Evolutionary conservation across 176 grass and related monocot species (phyloP).

Genomic region (Saccharum officinarum): DNA sequence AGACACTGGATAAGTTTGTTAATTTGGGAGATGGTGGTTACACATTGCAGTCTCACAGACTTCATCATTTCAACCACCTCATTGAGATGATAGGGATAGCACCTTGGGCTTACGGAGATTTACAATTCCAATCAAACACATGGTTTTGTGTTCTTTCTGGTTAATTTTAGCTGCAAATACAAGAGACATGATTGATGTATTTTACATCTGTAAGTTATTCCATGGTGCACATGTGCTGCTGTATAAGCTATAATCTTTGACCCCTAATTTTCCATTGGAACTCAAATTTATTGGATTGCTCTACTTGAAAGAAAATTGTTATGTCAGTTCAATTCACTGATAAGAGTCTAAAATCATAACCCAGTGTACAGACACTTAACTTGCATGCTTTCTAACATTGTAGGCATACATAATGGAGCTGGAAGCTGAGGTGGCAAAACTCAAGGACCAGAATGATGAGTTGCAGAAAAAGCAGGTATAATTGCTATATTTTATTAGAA

Average conservation of each 20-base stretch:
- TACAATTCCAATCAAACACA: background rate
- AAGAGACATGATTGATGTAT: background rate
- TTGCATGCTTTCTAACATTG: background rate
- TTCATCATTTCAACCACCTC: background rate
- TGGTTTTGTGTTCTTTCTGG: background rate
- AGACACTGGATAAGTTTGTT: conserved; percentile 3
- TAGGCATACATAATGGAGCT: conserved; percentile 91
- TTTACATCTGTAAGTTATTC: conserved; percentile 10
- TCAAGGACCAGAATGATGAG: conserved; percentile 72
- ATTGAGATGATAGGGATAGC: conserved; percentile 1
- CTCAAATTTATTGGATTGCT: background rate
- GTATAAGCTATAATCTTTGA: background rate
- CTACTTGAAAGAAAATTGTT: background rate
- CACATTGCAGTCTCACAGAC: background rate
- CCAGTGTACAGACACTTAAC: background rate
- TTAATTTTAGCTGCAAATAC: background rate
- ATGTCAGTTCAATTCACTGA: background rate
- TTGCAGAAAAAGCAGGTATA: conserved; percentile 89
- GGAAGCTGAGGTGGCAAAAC: conserved; percentile 87
- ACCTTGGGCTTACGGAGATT: background rate
- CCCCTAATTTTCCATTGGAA: background rate
- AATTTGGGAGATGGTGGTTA: background rate
- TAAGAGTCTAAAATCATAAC: background rate
- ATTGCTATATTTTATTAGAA: background rate
- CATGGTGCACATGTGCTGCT: background rate